A percentile compares a stretch with the other conserved stretches of the same genome.
These are phyloP conservation scores for Pseudocercospora pini-densiflorae DNA, from an alignment of 2,329 filamentous ascomycete genomes.

Conservation along the genomic window DNA sequence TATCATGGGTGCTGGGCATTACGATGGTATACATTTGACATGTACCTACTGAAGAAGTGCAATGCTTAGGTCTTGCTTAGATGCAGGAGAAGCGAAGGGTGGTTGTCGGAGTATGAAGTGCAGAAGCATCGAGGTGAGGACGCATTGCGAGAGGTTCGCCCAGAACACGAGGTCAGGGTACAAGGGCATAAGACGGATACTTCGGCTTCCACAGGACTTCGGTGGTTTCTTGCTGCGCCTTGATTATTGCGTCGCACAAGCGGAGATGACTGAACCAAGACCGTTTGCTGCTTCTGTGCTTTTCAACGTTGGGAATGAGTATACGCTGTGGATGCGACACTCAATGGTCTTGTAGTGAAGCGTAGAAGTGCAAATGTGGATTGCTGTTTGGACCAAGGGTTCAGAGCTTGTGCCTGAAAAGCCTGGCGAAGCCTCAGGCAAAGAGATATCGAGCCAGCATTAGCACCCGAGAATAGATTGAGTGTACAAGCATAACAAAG, in stretches of 20 bases:
- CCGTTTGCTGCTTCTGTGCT: not conserved
- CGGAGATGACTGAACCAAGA: not conserved
- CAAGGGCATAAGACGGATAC: not conserved
- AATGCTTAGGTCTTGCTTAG: not conserved
- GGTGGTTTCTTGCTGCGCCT: not conserved
- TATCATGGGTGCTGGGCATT: not conserved
- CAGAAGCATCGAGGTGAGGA: not conserved
- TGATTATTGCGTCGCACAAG: not conserved
- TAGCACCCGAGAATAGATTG: not conserved
- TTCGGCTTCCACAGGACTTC: not conserved
- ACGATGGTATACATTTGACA: not conserved
- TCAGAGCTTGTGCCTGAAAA: not conserved
- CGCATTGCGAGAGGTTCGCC: not conserved
- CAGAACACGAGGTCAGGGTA: not conserved
- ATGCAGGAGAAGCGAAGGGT: not conserved
- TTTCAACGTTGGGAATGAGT: not conserved
- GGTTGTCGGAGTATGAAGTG: not conserved
- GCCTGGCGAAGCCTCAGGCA: not conserved
- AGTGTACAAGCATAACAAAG: not conserved
- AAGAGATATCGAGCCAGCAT: not conserved
- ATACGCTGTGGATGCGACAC: not conserved
- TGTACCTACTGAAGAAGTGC: not conserved
- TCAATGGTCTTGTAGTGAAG: not conserved
- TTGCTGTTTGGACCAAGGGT: not conserved
- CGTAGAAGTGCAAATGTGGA: not conserved